A percentile compares a stretch with the other conserved stretches of the same genome.
These are phyloP conservation scores for Butyriboletus loyo DNA, from an alignment of 768 basidiomycete genomes.

Conservation along the genomic window DNA sequence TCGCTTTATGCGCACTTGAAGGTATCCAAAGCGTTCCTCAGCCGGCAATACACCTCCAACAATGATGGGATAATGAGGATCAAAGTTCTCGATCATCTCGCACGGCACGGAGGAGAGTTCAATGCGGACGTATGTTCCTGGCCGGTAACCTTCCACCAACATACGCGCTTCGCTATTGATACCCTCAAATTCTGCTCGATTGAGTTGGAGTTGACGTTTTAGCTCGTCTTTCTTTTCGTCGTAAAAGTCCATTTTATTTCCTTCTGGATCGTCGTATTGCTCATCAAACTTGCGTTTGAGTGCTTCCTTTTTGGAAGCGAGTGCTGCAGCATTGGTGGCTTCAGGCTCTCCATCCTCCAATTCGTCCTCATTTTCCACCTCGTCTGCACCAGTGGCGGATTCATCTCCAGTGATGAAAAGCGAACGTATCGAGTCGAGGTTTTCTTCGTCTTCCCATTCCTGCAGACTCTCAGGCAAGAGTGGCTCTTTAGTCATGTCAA, in stretches of 20 bases:
- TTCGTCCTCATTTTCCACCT: conserved; percentile 41
- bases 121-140: conserved; percentile 90
- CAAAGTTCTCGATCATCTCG: conserved; percentile 92
- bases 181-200: conserved; percentile 80
- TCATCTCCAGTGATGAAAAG: conserved; percentile 85
- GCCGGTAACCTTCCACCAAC: conserved; percentile 85
- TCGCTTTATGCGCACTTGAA: conserved; percentile 94
- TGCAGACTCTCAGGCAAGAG: conserved; percentile 50
- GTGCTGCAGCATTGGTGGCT: conserved; percentile 44
- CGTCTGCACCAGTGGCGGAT: conserved; percentile 32
- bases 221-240: conserved; percentile 90
- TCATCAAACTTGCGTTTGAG: conserved; percentile 96
- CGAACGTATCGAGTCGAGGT: conserved; percentile 80
- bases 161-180: conserved; percentile 75
- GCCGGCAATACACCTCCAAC: conserved; percentile 87
- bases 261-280: conserved; percentile 89
- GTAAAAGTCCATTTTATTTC: conserved; percentile 82
- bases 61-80: conserved; percentile 86
- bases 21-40: conserved; percentile 89
- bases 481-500: conserved; percentile 69
- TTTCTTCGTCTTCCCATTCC: conserved; percentile 82
- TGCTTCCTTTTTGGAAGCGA: conserved; percentile 84
- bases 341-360: conserved; percentile 37
- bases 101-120: conserved; percentile 82
- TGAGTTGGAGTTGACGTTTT: conserved; percentile 75